Percentiles rank a stretch among this genome's conserved stretches.
Evolutionary conservation across 202 grass and related monocot genomes (phyloP).

Genomic region (Elaeis oleifera): DNA sequence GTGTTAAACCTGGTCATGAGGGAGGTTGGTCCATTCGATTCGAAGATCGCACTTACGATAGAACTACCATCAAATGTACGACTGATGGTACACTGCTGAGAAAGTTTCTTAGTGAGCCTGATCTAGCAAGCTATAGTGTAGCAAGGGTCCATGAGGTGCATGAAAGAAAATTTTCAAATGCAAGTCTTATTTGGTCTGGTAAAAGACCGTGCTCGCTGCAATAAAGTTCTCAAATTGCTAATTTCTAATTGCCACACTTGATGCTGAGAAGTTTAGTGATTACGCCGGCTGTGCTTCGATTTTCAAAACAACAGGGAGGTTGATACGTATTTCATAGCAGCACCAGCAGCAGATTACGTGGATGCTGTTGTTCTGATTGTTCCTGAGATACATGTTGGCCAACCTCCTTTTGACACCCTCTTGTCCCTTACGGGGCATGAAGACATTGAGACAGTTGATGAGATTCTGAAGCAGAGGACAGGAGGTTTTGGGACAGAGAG

Average conservation of each 20-base stretch:
- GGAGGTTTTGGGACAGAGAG: conserved; percentile 82
- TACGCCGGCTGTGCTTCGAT: conserved; percentile 75
- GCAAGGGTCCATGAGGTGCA: conserved; percentile 92
- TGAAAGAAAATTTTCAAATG: conserved; percentile 80
- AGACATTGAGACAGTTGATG: conserved; percentile 90
- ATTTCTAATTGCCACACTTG: conserved; percentile 90
- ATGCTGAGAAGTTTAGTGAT: conserved; percentile 87
- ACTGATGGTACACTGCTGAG: conserved; percentile 91
- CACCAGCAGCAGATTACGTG: conserved; percentile 93
- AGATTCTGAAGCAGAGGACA: conserved; percentile 82
- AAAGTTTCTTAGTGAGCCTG: conserved; percentile 84
- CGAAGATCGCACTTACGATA: conserved; percentile 90
- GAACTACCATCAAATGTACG: conserved; percentile 89
- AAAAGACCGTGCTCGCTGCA: conserved; percentile 72
- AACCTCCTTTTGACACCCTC: no score
- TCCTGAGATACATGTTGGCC: conserved; percentile 81
- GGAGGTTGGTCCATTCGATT: conserved; percentile 93
- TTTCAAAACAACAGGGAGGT: conserved; percentile 80
- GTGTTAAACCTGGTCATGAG: conserved; percentile 91
- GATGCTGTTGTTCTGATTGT: conserved; percentile 85
- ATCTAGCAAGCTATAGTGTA: conserved; percentile 80
- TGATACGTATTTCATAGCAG: conserved; percentile 66
- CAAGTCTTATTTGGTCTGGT: conserved; percentile 92
- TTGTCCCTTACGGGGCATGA: conserved; percentile 84
- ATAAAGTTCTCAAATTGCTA: conserved; percentile 72